These are phyloP conservation scores for Tricholoma flavovirens DNA, from an alignment of 768 basidiomycete genomes.

Conservation along the genomic window DNA sequence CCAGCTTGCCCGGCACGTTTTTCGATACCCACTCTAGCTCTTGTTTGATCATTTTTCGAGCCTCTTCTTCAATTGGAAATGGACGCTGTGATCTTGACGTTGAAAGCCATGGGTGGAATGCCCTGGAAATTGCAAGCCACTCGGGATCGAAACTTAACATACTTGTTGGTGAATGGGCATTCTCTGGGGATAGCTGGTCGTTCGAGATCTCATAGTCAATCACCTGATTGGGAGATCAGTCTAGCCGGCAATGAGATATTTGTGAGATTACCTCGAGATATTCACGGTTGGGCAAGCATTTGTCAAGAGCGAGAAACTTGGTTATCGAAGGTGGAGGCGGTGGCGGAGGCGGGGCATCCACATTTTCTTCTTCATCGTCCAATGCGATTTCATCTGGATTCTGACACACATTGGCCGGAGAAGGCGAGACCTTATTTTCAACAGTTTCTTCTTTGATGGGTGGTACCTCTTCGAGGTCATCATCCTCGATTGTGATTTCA, in stretches of 20 bases:
- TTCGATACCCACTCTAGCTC: slow-evolving; percentile 64
- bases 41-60: slow-evolving; percentile 47
- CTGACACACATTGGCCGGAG: background rate
- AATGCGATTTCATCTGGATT: slow-evolving; percentile 52
- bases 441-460: background rate
- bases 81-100: slow-evolving; percentile 38
- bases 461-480: slow-evolving; percentile 24
- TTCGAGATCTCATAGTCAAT: slow-evolving; percentile 49
- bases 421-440: background rate
- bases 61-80: slow-evolving; percentile 55
- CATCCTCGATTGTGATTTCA: slow-evolving; percentile 35
- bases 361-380: slow-evolving; percentile 42
- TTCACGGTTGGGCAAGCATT: slow-evolving; percentile 70
- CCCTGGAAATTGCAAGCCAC: slow-evolving; percentile 92
- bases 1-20: slow-evolving; percentile 40
- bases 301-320: slow-evolving; percentile 85
- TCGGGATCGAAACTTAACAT: slow-evolving; percentile 72
- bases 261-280: slow-evolving; percentile 66
- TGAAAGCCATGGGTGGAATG: slow-evolving; percentile 77
- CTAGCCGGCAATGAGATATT: background rate
- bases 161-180: slow-evolving; percentile 20
- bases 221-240: slow-evolving; percentile 38
- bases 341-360: slow-evolving; percentile 28
- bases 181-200: slow-evolving; percentile 3
- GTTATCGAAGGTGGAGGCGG: slow-evolving; percentile 38